A percentile compares a stretch with the other conserved stretches of the same genome.
phyloP scores from a whole-genome alignment of 2,329 filamentous ascomycete genomes.

The Pseudogymnoascus sp. region DNA sequence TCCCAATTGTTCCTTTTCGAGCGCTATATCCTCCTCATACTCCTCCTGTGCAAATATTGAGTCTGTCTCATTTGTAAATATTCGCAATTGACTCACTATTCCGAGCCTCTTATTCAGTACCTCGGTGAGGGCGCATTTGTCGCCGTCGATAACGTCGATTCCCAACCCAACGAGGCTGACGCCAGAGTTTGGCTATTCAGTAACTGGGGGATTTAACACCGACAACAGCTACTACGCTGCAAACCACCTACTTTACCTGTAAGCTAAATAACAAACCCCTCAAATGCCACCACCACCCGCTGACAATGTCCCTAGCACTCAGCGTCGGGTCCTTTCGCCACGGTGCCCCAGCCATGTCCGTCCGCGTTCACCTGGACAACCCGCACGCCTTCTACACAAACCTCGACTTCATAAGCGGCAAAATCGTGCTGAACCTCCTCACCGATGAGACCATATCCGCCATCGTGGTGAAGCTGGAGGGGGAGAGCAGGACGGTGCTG shows the following conservation, averaged over 20 bases:
- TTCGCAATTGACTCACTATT: not conserved
- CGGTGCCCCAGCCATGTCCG: conserved; percentile 47
- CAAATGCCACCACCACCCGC: not conserved
- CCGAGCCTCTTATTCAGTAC: not conserved
- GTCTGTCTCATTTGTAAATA: not conserved
- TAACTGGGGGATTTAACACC: not conserved
- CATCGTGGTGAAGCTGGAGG: conserved; percentile 77
- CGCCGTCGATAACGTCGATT: not conserved
- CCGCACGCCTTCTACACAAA: conserved; percentile 71
- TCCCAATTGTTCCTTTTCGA: not conserved
- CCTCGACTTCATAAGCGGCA: conserved; percentile 64
- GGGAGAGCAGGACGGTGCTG: conserved; percentile 62
- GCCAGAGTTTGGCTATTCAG: not conserved
- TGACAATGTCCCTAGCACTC: conserved; percentile 3
- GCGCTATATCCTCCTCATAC: conserved; percentile 1
- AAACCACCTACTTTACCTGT: not conserved
- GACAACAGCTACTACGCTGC: not conserved
- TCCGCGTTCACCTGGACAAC: conserved; percentile 60
- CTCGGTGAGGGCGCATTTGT: not conserved
- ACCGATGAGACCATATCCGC: conserved; percentile 65
- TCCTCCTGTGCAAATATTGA: not conserved
- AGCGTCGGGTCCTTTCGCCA: not conserved
- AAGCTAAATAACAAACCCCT: not conserved
- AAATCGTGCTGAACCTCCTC: conserved; percentile 49
- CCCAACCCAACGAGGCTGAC: not conserved